Conservation (phyloP, 1,139 yeast genomes). For the Candida sojae region DNA sequence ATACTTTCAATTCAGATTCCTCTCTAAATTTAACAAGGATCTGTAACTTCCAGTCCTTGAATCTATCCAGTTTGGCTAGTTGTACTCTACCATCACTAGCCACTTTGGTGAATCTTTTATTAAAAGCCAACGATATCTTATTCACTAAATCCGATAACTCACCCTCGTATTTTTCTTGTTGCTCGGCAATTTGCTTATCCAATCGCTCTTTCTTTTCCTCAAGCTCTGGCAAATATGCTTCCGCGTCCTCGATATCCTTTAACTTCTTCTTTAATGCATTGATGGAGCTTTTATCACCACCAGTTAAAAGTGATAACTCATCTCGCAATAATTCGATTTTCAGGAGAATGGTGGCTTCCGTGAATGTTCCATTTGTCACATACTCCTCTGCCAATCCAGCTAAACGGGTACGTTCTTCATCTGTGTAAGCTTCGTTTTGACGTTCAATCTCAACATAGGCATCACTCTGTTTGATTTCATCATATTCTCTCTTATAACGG, state of each 20-base stretch:
- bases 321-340: conserved; percentile 39
- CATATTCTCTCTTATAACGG: conserved; percentile 42
- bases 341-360: conserved; percentile 32
- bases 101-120: conserved; percentile 65
- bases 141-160: conserved; percentile 51
- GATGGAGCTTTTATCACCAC: conserved; percentile 42
- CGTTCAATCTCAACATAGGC: conserved; percentile 44
- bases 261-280: conserved; percentile 31
- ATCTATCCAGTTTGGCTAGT: conserved; percentile 55
- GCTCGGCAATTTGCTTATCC: conserved; percentile 37
- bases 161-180: conserved; percentile 58
- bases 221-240: conserved; percentile 36
- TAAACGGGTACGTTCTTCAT: conserved; percentile 44
- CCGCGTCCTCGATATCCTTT: conserved; percentile 30
- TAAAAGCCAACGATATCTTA: conserved; percentile 62
- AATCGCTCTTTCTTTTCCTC: conserved; percentile 23
- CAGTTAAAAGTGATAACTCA: conserved; percentile 38
- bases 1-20: conserved; percentile 62
- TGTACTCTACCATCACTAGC: conserved; percentile 86
- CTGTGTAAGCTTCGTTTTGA: conserved; percentile 40
- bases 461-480: conserved; percentile 44
- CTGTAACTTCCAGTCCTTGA: conserved; percentile 79
- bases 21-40: conserved; percentile 86
- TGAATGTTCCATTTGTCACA: conserved; percentile 41
- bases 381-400: conserved; percentile 47